A percentile compares a stretch with the other conserved stretches of the same genome.
These are phyloP conservation scores for Penicillium chermesinum DNA, from an alignment of 495 filamentous ascomycete genomes.

Conservation along the genomic window DNA sequence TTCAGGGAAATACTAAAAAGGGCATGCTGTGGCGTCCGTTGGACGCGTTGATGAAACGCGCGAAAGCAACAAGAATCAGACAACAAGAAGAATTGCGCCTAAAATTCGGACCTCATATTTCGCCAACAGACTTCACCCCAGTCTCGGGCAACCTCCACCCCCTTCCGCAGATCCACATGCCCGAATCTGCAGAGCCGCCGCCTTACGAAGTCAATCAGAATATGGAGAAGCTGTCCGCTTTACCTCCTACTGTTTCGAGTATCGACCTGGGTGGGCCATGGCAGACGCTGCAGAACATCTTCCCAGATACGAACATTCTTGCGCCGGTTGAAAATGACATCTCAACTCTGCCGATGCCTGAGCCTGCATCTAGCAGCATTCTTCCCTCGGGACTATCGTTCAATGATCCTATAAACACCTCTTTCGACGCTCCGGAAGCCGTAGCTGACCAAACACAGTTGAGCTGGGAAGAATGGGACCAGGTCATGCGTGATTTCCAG, in stretches of 20 bases:
- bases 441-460: constrained; percentile 10
- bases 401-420: constrained; percentile 1
- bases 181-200: constrained; percentile 1
- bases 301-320: constrained; percentile 29
- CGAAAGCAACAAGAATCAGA: constrained; percentile 34
- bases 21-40: constrained; percentile 72
- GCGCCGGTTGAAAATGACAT: constrained; percentile 11
- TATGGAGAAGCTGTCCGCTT: not conserved
- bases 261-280: constrained; percentile 31
- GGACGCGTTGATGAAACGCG: constrained; percentile 64
- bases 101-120: constrained; percentile 16
- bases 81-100: constrained; percentile 27
- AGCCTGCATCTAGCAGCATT: constrained; percentile 2
- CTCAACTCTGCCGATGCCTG: constrained; percentile 4
- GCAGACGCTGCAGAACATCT: constrained; percentile 25
- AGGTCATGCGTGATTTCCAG: constrained; percentile 48
- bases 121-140: constrained; percentile 1
- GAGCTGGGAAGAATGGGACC: constrained; percentile 46
- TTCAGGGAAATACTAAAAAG: constrained; percentile 48
- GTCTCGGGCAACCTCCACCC: constrained; percentile 1
- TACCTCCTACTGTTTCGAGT: constrained; percentile 8
- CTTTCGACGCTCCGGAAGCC: constrained; percentile 10
- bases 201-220: not conserved
- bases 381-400: constrained; percentile 6
- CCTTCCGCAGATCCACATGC: constrained; percentile 18